A percentile compares a stretch with the other conserved stretches of the same genome.
These are phyloP conservation scores for Jatropha multifida DNA, from an alignment of 441 rosid species.

Conservation along the genomic window DNA sequence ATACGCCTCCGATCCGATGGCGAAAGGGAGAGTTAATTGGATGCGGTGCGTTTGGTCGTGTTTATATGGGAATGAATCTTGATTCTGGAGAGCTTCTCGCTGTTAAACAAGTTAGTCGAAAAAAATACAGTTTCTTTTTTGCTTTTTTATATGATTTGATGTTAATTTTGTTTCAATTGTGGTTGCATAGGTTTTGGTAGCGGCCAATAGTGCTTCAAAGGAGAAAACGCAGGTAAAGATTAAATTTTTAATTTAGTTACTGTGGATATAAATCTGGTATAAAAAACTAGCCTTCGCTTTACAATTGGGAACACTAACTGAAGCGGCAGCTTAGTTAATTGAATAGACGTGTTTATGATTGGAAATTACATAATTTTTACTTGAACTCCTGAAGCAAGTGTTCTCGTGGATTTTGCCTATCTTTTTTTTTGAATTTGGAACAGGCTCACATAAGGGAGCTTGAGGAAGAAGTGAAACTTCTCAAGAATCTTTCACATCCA, in stretches of 20 bases:
- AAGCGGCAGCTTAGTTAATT: neutral
- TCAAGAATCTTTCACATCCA: conserved; percentile 88
- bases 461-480: conserved; percentile 94
- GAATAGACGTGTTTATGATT: neutral
- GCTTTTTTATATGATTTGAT: conserved; percentile 3
- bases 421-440: conserved; percentile 11
- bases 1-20: conserved; percentile 80
- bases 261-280: neutral
- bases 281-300: no score
- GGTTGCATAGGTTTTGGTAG: conserved; percentile 70
- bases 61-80: conserved; percentile 99
- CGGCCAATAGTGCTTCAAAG: conserved; percentile 76
- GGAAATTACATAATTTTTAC: no score
- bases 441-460: conserved; percentile 95
- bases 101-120: conserved; percentile 68
- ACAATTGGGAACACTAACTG: no score
- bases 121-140: neutral
- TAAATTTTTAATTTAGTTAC: neutral
- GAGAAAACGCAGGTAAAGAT: conserved; percentile 83
- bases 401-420: no score
- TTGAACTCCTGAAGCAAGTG: no score
- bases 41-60: conserved; percentile 93
- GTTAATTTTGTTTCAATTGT: neutral
- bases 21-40: conserved; percentile 96
- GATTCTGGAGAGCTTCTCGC: conserved; percentile 99